A percentile compares a stretch with the other conserved stretches of the same genome.
Conservation (phyloP, 2,329 filamentous ascomycete species). For the Aspergillus fructus region DNA sequence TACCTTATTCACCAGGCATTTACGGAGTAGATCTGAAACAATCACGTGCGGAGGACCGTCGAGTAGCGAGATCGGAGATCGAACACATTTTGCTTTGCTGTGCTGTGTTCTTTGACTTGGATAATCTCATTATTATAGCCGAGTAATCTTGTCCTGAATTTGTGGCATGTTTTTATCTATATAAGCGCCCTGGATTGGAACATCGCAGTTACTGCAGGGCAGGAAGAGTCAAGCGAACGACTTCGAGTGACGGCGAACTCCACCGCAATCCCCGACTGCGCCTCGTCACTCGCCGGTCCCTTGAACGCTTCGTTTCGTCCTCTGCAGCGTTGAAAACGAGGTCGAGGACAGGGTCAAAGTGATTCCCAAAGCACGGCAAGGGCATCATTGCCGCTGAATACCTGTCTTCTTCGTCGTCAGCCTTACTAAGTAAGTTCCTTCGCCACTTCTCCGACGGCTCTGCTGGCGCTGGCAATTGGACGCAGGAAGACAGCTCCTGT, state of each 20-base stretch:
- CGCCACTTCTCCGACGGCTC: conserved; percentile 6
- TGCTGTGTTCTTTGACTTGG: background rate
- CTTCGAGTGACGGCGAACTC: conserved; percentile 11
- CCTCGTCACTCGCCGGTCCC: conserved; percentile 25
- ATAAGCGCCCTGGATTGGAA: conserved; percentile 1
- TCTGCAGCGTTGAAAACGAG: conserved; percentile 1
- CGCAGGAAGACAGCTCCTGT: conserved; percentile 10
- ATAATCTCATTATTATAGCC: background rate
- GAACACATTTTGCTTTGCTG: background rate
- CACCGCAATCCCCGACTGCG: conserved; percentile 20
- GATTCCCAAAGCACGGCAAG: background rate
- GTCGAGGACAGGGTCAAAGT: background rate
- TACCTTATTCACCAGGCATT: background rate
- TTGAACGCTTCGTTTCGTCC: conserved; percentile 20
- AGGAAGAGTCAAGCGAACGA: conserved; percentile 8
- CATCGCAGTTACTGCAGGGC: conserved; percentile 7
- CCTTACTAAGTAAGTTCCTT: background rate
- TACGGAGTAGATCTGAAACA: background rate
- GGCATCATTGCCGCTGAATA: conserved; percentile 1
- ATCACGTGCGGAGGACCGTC: background rate
- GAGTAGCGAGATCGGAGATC: conserved; percentile 2
- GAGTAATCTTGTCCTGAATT: background rate
- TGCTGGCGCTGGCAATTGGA: conserved; percentile 12
- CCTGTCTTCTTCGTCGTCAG: background rate
- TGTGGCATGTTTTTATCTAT: background rate